Evolutionary conservation across 495 filamentous ascomycete species (phyloP).

Genomic region (Rhizodiscina lignyota): DNA sequence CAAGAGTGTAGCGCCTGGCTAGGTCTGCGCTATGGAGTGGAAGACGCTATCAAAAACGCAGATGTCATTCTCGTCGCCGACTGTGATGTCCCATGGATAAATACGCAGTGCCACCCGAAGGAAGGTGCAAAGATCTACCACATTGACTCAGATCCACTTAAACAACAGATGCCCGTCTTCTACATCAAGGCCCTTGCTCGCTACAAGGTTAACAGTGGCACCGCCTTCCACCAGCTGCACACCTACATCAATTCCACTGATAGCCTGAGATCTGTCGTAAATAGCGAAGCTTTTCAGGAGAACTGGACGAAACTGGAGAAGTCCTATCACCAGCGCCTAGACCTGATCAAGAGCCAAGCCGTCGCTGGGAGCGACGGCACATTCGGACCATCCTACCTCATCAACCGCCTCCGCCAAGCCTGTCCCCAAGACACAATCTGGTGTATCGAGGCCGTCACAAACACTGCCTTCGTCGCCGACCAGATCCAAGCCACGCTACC

Average conservation of each 20-base stretch:
- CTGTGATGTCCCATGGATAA: conserved; percentile 60
- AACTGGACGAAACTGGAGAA: conserved; percentile 41
- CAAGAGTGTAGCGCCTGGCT: conserved; percentile 40
- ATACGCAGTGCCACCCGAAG: conserved; percentile 34
- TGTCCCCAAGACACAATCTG: conserved; percentile 60
- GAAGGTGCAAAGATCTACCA: conserved; percentile 19
- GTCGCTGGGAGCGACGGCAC: conserved; percentile 39
- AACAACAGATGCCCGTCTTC: conserved; percentile 36
- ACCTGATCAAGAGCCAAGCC: conserved; percentile 38
- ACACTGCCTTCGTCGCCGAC: conserved; percentile 62
- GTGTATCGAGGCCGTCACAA: conserved; percentile 79
- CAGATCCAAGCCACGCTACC: conserved; percentile 61
- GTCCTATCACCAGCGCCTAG: conserved; percentile 41
- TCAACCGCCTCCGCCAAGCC: conserved; percentile 40
- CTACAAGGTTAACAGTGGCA: conserved; percentile 60
- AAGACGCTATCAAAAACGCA: conserved; percentile 55
- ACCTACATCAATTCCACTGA: conserved; percentile 28
- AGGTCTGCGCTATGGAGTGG: conserved; percentile 60
- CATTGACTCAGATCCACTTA: conserved; percentile 24
- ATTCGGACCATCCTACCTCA: conserved; percentile 57
- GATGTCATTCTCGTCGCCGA: conserved; percentile 79
- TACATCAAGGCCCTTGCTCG: conserved; percentile 59
- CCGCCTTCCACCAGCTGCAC: conserved; percentile 56
- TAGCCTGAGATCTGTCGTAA: conserved; percentile 19
- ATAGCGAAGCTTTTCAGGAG: conserved; percentile 9